Base-by-base conservation (phyloP, 129 eudicot genomes). In the Calendula officinalis region DNA sequence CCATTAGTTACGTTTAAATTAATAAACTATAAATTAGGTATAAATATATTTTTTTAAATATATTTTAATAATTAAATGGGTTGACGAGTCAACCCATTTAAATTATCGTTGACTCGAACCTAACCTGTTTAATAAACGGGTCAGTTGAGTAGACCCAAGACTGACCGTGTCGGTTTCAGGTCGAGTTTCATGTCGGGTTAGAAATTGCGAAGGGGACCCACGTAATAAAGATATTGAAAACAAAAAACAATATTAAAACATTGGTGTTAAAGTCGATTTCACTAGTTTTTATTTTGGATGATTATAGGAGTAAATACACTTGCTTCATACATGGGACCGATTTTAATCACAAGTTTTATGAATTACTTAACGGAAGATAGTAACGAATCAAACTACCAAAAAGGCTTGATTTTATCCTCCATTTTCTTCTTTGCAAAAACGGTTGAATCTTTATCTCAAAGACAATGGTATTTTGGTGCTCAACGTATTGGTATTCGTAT, bases 401-500 rank as follows among this genome's bases (percentile, higher is more conserved):
- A 72, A 13, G 98, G 98, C 3, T 33, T 88, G 56, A 51, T 73
- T 48, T 82, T 91, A 13, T 81, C 96, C 0, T 40, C 60, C 37
- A 56, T 88, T 70, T 88, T 91, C 83, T 88, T 91, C 78, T 51
- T 83, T 22, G 84, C 95, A 7, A 91, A 91, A 77, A 80, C 80
- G 0, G 73, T 88, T 7, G 98, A 91, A 64, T 91, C 98, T 2
- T 62, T 91, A 17, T 85, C 96, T 30, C 98, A 91, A 65, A 72
- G 98, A 61, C 95, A 80, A 48, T 91, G 96, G 98, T 87, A 85
- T 36, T 88, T 91, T 57, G 98, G 96, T 17, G 91, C 96, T 33
- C 87, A 72, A 41, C 89, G 96, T 27, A 83, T 91, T 7, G 96
- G 98, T 33, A 77, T 88, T 16, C 81, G 91, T 37, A 76, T 91